Evolutionary conservation across 2,329 filamentous ascomycete genomes (phyloP), one percentile per base, ranked within the genome.

Genomic region (Dichotomopilus funicola): DNA sequence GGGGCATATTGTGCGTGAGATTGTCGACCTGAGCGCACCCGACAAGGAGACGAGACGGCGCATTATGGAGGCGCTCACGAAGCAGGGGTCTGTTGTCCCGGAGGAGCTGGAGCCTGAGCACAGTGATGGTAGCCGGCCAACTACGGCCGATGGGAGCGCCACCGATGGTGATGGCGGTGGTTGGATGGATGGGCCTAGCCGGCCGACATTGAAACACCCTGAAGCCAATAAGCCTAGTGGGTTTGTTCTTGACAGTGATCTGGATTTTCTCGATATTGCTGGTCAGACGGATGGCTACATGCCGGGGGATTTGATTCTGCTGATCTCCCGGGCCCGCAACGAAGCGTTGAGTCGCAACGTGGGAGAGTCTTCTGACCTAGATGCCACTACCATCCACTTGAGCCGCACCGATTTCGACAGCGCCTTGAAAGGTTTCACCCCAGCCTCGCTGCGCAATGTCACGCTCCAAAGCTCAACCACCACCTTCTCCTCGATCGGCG

Each of bases 241-340:
- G 0, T 94, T 95, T 64, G 72, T 86, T 1, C 74, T 96, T 5
- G 87, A 91, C 56, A 74, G 82, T 0, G 81, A 87, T 49, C 81
- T 99, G 8, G 94, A 99, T 68, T 89, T 97, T 56, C 81, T 97
- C 7, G 92, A 97, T 60, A 80, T 99, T 54, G 91, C 95, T 13
- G 91, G 94, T 1, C 87, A 92, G 63, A 97, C 92, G 0, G 94
- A 99, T 67, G 94, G 94, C 0, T 99, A 97, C 68, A 96, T 97
- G 91, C 92, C 94, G 0, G 94, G 91, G 3, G 94, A 99, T 69
- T 78, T 99, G 40, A 85, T 87, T 12, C 79, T 96, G 2, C 81
- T 99, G 9, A 88, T 95, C 13, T 86, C 89, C 9, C 82, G 94
- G 56, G 92, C 94, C 40, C 83, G 91, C 53, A 96, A 92, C 64